Conservation (phyloP, 306 rosid species). For the Vigna trinervia region DNA sequence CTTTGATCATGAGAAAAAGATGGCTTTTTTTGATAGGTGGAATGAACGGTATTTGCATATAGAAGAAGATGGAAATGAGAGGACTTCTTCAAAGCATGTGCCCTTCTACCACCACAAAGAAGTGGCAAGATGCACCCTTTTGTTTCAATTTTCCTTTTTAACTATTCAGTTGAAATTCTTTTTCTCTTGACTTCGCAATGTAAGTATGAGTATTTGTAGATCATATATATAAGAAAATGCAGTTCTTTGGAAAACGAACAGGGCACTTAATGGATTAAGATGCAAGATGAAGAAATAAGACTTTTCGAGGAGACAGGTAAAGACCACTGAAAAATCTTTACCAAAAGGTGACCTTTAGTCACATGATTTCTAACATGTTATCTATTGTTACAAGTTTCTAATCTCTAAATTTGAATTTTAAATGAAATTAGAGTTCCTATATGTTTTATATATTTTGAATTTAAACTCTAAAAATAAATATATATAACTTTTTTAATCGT, state of each 20-base stretch:
- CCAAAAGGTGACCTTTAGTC: not conserved
- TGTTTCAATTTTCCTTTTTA: constrained; percentile 21
- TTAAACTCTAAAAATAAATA: no score
- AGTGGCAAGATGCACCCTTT: constrained; percentile 45
- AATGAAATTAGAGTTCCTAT: no score
- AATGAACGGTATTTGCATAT: constrained; percentile 49
- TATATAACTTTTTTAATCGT: no score
- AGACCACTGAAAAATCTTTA: not conserved
- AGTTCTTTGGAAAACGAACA: constrained; percentile 24
- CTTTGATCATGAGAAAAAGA: constrained; percentile 46
- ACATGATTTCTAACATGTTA: not conserved
- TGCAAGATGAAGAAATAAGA: constrained; percentile 28
- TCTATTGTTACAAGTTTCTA: no score
- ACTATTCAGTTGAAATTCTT: constrained; percentile 46
- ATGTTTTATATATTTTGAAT: no score
- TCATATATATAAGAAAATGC: constrained; percentile 37
- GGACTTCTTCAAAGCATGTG: constrained; percentile 43
- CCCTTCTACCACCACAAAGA: constrained; percentile 34
- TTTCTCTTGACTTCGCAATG: constrained; percentile 39
- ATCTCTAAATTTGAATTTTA: no score
- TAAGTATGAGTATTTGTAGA: constrained; percentile 41
- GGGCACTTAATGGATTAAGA: constrained; percentile 16
- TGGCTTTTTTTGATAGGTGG: constrained; percentile 44
- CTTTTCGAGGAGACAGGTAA: not conserved
- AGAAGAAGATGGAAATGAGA: constrained; percentile 54